Evolutionary conservation across 2,329 filamentous ascomycete species (phyloP).

Genomic region (Neonectria magnoliae): DNA sequence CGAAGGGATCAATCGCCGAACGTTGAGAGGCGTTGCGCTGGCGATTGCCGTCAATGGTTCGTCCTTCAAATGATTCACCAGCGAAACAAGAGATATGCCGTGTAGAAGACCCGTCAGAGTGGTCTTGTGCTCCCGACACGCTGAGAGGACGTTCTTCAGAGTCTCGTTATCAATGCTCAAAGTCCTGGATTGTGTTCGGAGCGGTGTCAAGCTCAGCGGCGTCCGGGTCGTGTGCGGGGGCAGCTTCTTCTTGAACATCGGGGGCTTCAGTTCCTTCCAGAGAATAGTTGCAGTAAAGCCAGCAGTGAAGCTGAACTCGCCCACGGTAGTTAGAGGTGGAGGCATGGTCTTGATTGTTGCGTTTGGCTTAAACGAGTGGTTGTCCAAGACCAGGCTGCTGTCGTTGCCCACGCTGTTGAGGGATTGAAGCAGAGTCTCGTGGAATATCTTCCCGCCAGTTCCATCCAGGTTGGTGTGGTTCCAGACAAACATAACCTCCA

Average conservation of each 20-base stretch:
- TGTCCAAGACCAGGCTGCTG: not conserved
- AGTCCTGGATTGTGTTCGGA: constrained; percentile 24
- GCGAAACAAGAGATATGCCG: constrained; percentile 27
- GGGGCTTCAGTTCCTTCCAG: constrained; percentile 25
- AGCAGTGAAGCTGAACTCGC: constrained; percentile 19
- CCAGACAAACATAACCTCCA: constrained; percentile 26
- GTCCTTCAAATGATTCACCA: constrained; percentile 26
- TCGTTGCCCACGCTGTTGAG: constrained; percentile 8
- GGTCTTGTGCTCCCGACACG: constrained; percentile 37
- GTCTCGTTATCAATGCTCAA: constrained; percentile 17
- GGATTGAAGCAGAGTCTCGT: constrained; percentile 22
- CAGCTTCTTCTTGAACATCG: not conserved
- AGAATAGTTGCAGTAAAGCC: constrained; percentile 7
- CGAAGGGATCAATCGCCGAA: constrained; percentile 34
- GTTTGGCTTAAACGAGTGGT: constrained; percentile 8
- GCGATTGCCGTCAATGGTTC: constrained; percentile 13
- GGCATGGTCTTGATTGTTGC: constrained; percentile 11
- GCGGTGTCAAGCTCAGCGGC: constrained; percentile 20
- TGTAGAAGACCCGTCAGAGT: constrained; percentile 41
- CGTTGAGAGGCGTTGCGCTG: constrained; percentile 31
- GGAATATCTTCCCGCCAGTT: constrained; percentile 27
- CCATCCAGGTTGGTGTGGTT: constrained; percentile 22
- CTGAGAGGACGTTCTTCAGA: constrained; percentile 26
- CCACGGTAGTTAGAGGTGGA: constrained; percentile 27
- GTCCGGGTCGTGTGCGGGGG: constrained; percentile 23